Conservation (phyloP, 2,329 filamentous ascomycete species). For the Didymella segeticola region DNA sequence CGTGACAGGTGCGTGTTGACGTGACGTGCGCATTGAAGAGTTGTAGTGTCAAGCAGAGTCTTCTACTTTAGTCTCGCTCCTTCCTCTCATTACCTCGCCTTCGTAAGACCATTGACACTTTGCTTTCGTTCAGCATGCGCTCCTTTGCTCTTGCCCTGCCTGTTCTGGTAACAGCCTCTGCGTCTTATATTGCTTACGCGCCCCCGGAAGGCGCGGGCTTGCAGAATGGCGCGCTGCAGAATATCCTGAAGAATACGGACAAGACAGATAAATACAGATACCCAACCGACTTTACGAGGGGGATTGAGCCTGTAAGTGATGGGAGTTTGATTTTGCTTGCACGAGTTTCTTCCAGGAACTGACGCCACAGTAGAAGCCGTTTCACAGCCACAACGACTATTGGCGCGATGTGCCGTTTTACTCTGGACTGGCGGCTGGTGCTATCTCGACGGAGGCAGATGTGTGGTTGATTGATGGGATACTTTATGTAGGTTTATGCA, state of each 20-base stretch:
- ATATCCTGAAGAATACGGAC: slow-evolving; percentile 63
- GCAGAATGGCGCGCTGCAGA: slow-evolving; percentile 60
- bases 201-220: slow-evolving; percentile 54
- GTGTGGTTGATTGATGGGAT: slow-evolving; percentile 65
- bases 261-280: slow-evolving; percentile 62
- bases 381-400: slow-evolving; percentile 69
- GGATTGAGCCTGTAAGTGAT: slow-evolving; percentile 61
- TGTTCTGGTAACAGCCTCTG: slow-evolving; percentile 23
- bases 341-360: not conserved
- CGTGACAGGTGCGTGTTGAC: slow-evolving; percentile 33
- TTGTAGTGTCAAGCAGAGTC: slow-evolving; percentile 6
- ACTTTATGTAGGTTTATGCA: slow-evolving; percentile 55
- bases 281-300: slow-evolving; percentile 67
- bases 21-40: slow-evolving; percentile 21
- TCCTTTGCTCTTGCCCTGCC: slow-evolving; percentile 22
- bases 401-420: slow-evolving; percentile 58
- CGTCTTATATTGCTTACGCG: slow-evolving; percentile 40
- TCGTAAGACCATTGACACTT: not conserved
- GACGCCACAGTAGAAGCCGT: slow-evolving; percentile 51
- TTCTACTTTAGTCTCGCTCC: slow-evolving; percentile 2
- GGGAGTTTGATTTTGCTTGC: not conserved
- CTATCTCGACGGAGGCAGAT: slow-evolving; percentile 65
- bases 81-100: not conserved
- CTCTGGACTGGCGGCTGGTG: slow-evolving; percentile 63
- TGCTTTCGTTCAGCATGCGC: slow-evolving; percentile 23